Percentiles rank a stretch among this genome's conserved stretches.
These are phyloP conservation scores for Citrullus mucosospermus DNA, from an alignment of 306 rosid genomes.

Conservation along the genomic window DNA sequence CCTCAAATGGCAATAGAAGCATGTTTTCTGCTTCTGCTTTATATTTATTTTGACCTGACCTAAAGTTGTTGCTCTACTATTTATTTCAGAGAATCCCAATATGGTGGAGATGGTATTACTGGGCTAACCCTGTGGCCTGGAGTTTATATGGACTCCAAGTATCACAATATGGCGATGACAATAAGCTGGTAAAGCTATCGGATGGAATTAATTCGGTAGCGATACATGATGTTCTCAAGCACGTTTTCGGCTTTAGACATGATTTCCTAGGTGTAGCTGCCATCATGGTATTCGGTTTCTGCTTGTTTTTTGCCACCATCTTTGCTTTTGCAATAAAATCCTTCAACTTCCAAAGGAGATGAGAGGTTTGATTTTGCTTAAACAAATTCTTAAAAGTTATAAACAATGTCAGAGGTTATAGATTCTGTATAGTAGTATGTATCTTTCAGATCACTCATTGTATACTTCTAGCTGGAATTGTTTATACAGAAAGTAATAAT, in stretches of 20 bases:
- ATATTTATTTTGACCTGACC: background rate
- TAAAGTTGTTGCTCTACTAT: background rate
- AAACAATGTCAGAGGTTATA: background rate
- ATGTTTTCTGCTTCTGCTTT: background rate
- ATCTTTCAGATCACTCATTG: background rate
- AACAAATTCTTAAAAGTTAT: background rate
- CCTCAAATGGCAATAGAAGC: background rate
- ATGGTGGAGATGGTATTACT: constrained; percentile 99
- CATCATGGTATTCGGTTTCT: constrained; percentile 74
- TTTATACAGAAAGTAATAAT: constrained; percentile 3
- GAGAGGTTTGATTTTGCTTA: constrained; percentile 9
- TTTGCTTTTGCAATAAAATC: constrained; percentile 92
- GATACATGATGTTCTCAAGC: constrained; percentile 36
- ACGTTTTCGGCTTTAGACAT: constrained; percentile 64
- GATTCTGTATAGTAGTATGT: constrained; percentile 3
- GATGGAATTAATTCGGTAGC: constrained; percentile 33
- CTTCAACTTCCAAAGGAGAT: constrained; percentile 98
- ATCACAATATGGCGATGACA: constrained; percentile 76
- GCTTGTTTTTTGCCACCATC: constrained; percentile 60
- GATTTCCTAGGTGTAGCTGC: constrained; percentile 68
- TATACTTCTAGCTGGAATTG: background rate
- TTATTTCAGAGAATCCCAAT: constrained; percentile 78
- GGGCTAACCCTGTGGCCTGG: constrained; percentile 99
- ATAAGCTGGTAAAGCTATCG: constrained; percentile 40
- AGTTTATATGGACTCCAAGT: constrained; percentile 74